Evolutionary conservation across 257 asterid species (phyloP), one percentile per base, ranked within the genome.

Genomic region (Catharanthus roseus): DNA sequence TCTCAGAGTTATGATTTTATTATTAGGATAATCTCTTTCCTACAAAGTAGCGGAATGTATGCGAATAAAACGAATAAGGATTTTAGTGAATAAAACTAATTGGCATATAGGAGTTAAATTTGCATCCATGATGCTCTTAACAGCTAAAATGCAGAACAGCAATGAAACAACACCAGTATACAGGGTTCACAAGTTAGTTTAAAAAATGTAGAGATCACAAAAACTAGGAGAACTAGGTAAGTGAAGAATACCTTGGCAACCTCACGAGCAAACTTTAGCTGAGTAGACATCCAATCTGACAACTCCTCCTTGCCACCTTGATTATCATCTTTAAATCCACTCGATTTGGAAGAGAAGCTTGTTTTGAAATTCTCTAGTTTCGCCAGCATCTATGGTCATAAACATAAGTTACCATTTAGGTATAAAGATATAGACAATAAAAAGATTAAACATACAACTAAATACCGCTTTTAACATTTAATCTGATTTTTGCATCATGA

Each of bases 331-430:
- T 64, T 77, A 56, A 87, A 70, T 62, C 68, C 84, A 55, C 71
- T 74, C 62, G 84, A 73, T 74, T 85, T 85, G 77, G 88, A 72
- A 71, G 86, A 81, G 70, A 89, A 68, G 19, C 69, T 71, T 26
- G 88, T 80, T 78, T 89, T 89, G 71, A 95, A 89, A 79, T 78
- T 89, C 77, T 91, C 90, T 65, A 95, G 87, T 80, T 65, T 91
- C 57, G 91, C 87, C 19, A 95, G 87, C 74, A 86, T 76, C 99
- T 93, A 69, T 62, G 66, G 54, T 49, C 71, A 83, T 10, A 81
- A 28, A 70, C 75, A 71, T n/a, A 36, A 39, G 73, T 53, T 18
- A 69, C 42, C 65, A 54, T 61, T 75, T 51, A 50, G 28, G 68
- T 54, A 50, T 54, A 75, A 50, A 28, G 26, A n/a, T 23, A 23